Evolutionary conservation across 192 early-diverging fungal species (phyloP), one percentile per base, ranked within the genome.

Genomic region (Phycomyces nitens): DNA sequence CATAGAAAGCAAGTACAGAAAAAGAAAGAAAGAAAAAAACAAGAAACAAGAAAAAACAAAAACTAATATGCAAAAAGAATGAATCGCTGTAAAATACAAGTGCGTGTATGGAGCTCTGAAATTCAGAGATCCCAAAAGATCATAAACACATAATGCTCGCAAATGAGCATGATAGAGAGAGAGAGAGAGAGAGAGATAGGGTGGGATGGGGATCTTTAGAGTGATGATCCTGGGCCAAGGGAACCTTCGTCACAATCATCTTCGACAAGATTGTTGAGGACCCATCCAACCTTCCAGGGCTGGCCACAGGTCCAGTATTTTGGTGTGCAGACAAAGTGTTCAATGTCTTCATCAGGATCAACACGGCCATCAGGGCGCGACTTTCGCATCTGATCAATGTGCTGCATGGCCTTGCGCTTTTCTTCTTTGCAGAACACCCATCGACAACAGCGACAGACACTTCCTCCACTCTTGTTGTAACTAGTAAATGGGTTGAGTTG

Each of bases 371-470:
- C 51, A n/a, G 55, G 47, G 9, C 65, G 27, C 9, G 52, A 47
- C 8, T 24, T 18, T 1, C 69, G 64, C 74, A 76, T 76, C 6
- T 21, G 39, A 27, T 69, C 73, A 49, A 75, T 71, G 34, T 41
- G 58, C 16, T 65, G 58, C 34, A 75, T 21, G 15, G 69, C 73
- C 38, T 75, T 75, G 56, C 65, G 57, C 16, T 66, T 66, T 42
- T 71, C 74, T 61, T 76, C 74, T 64, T 76, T 76, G 42, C 68
- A 71, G 14, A 76, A 56, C 2, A 76, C 69, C 69, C 74, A 76
- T 16, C 64, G 64, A n/a, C 69, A 76, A 43, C 60, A 41, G 12
- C 61, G 69, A 34, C 74, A 71, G 9, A 76, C 65, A 29, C 64
- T 59, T 16, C 69, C 68, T 23, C 58, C 61, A 47, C 63, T 66